These are phyloP conservation scores for Microdochium paspali DNA, from an alignment of 2,329 filamentous ascomycete genomes.

Conservation along the genomic window DNA sequence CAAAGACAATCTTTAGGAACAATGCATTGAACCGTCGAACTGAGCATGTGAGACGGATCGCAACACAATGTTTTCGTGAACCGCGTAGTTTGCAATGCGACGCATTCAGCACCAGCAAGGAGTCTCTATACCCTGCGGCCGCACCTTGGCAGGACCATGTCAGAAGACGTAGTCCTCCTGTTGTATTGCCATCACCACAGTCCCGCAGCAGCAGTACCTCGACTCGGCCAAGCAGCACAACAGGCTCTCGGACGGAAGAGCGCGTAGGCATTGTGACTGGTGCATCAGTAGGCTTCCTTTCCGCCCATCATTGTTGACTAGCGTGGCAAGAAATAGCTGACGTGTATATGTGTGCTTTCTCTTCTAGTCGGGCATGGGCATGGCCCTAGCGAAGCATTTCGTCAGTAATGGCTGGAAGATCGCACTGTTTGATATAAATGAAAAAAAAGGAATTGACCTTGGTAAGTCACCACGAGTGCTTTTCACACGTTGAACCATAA, in stretches of 20 bases:
- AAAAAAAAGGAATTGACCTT: conserved; percentile 19
- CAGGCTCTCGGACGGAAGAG: neutral
- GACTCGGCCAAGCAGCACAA: neutral
- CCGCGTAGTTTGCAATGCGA: too few species aligned
- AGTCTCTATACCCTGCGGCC: too few species aligned
- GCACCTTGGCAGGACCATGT: too few species aligned
- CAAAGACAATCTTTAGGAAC: too few species aligned
- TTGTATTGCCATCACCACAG: neutral
- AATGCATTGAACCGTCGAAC: too few species aligned
- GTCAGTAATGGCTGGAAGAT: conserved; percentile 18
- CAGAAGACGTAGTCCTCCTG: too few species aligned
- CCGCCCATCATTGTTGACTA: neutral
- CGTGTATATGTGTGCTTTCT: neutral
- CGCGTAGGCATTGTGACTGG: conserved; percentile 27
- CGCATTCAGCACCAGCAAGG: too few species aligned
- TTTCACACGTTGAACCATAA: neutral
- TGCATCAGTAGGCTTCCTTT: conserved; percentile 23
- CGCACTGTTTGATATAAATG: conserved; percentile 27
- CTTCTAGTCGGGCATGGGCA: conserved; percentile 35
- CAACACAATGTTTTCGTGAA: too few species aligned
- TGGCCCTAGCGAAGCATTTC: conserved; percentile 24
- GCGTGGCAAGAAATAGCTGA: neutral
- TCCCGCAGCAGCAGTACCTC: neutral
- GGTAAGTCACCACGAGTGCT: conserved; percentile 11
- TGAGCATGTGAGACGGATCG: too few species aligned